Conservation (phyloP, 1,284 basidiomycete species). For the Cryptococcus sp. region DNA sequence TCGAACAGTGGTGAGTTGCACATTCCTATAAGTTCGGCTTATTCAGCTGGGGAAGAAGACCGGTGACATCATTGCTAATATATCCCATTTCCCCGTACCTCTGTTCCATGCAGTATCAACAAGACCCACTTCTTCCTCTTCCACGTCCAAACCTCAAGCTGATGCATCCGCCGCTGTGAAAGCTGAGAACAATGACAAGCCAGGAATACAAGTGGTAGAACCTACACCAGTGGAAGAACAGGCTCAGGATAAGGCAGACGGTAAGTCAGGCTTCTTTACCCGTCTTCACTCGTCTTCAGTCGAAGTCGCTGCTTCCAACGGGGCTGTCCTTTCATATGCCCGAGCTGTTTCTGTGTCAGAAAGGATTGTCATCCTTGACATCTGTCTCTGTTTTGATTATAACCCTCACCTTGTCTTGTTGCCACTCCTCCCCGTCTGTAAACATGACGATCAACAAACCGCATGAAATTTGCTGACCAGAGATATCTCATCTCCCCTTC, state of each 20-base stretch:
- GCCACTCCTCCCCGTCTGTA: no score
- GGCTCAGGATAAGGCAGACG: conserved; percentile 21
- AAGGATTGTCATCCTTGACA: neutral
- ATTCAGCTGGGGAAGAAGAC: neutral
- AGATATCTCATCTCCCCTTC: neutral
- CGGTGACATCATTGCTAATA: neutral
- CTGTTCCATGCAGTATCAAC: neutral
- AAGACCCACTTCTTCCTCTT: conserved; percentile 3
- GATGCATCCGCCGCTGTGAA: neutral
- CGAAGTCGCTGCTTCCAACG: neutral
- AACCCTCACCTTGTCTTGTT: no score
- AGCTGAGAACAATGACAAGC: conserved; percentile 7
- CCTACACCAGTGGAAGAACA: conserved; percentile 20
- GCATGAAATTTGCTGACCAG: conserved; percentile 9
- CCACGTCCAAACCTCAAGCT: neutral
- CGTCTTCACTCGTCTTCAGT: neutral
- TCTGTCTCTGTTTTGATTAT: neutral
- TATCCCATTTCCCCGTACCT: neutral
- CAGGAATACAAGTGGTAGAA: conserved; percentile 16
- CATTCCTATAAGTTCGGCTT: neutral
- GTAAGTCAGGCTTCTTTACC: conserved; percentile 12
- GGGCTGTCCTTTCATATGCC: conserved; percentile 1
- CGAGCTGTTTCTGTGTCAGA: neutral
- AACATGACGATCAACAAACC: neutral
- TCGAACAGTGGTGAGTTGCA: conserved; percentile 6